Evolutionary conservation across 768 basidiomycete species (phyloP).

Genomic region (Amanita pseudoporphyria): DNA sequence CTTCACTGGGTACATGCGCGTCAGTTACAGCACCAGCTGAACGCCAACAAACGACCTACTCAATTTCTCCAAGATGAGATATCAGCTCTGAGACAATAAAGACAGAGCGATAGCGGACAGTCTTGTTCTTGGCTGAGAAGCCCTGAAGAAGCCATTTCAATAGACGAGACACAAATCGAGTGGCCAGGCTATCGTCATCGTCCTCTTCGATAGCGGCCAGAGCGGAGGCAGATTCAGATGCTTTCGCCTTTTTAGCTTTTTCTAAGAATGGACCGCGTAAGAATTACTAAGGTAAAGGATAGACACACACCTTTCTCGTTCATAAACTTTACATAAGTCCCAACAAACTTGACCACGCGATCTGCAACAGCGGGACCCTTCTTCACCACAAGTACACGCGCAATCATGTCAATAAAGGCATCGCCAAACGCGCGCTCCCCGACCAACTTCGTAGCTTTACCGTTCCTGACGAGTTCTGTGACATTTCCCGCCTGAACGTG

Average conservation of each 20-base stretch:
- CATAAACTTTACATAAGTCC: constrained; percentile 71
- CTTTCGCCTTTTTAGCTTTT: constrained; percentile 15
- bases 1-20: constrained; percentile 49
- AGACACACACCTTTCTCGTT: constrained; percentile 66
- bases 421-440: constrained; percentile 80
- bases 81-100: constrained; percentile 84
- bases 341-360: constrained; percentile 77
- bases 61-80: constrained; percentile 76
- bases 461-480: constrained; percentile 41
- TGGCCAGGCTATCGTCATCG: constrained; percentile 53
- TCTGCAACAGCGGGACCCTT: constrained; percentile 81
- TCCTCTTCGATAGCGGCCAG: constrained; percentile 29
- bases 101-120: constrained; percentile 70
- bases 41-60: constrained; percentile 41
- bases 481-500: constrained; percentile 55
- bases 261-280: constrained; percentile 4
- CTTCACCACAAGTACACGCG: constrained; percentile 69
- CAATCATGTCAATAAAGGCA: constrained; percentile 63
- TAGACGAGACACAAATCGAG: constrained; percentile 59
- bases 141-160: constrained; percentile 72
- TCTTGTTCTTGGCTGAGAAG: constrained; percentile 87
- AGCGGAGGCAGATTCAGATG: constrained; percentile 1
- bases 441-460: constrained; percentile 36
- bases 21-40: neutral
- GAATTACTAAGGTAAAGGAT: neutral